Evolutionary conservation across 2,329 filamentous ascomycete genomes (phyloP).

Genomic region (Stagonosporopsis vannaccii): DNA sequence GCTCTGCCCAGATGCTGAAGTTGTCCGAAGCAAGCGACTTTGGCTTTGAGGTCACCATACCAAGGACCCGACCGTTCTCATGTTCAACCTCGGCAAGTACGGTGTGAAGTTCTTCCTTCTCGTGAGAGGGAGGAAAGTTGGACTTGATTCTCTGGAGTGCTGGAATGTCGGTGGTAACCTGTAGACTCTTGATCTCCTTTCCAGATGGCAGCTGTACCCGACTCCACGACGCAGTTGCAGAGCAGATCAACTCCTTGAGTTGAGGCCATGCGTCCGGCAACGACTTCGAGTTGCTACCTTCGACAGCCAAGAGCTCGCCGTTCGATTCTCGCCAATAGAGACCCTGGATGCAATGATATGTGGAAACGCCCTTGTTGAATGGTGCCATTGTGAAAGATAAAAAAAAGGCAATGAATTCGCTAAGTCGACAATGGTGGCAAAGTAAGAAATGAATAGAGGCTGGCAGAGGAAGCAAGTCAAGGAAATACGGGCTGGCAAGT

Average conservation of each 20-base stretch:
- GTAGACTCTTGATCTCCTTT: slow-evolving; percentile 33
- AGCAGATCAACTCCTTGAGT: slow-evolving; percentile 27
- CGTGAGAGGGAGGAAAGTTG: slow-evolving; percentile 33
- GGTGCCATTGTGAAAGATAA: slow-evolving; percentile 31
- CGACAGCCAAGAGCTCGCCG: slow-evolving; percentile 34
- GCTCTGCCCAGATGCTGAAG: slow-evolving; percentile 37
- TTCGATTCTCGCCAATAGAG: slow-evolving; percentile 38
- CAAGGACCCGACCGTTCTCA: slow-evolving; percentile 30
- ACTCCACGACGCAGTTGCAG: slow-evolving; percentile 22
- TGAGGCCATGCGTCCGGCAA: slow-evolving; percentile 31
- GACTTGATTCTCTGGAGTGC: slow-evolving; percentile 30
- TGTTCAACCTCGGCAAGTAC: slow-evolving; percentile 32
- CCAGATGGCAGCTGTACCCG: slow-evolving; percentile 33
- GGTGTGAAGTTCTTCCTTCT: slow-evolving; percentile 29
- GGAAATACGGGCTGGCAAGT: slow-evolving; percentile 14
- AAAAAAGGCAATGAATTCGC: slow-evolving; percentile 14
- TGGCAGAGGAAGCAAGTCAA: slow-evolving; percentile 4
- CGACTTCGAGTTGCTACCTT: slow-evolving; percentile 33
- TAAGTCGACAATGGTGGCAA: slow-evolving; percentile 16
- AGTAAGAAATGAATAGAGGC: slow-evolving; percentile 15
- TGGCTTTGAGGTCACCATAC: slow-evolving; percentile 33
- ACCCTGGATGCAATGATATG: slow-evolving; percentile 39
- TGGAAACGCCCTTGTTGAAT: slow-evolving; percentile 39
- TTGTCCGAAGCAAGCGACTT: slow-evolving; percentile 33
- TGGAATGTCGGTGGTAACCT: slow-evolving; percentile 24